Conservation (phyloP, 2,329 filamentous ascomycete genomes). For the Hymenoscyphus scutula region DNA sequence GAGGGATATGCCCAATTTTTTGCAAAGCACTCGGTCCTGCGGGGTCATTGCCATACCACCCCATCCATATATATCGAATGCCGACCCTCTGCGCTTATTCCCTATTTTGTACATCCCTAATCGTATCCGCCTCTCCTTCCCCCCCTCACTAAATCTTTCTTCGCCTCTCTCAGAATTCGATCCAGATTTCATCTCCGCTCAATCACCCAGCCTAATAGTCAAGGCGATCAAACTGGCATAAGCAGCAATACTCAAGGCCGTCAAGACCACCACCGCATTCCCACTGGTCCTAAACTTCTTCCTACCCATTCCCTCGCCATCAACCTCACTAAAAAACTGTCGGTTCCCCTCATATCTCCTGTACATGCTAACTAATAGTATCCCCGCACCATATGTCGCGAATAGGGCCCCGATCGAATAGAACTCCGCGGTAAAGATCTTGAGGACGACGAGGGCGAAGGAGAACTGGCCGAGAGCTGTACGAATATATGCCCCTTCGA, state of each 20-base stretch:
- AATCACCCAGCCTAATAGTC: constrained; percentile 43
- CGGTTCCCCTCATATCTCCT: constrained; percentile 87
- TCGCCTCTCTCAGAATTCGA: background rate
- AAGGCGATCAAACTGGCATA: constrained; percentile 57
- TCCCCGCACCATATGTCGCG: constrained; percentile 82
- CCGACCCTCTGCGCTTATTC: background rate
- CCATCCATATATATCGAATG: background rate
- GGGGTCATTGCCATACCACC: background rate
- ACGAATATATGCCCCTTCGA: constrained; percentile 94
- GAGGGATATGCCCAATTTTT: background rate
- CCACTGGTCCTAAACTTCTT: constrained; percentile 63
- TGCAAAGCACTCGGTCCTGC: background rate
- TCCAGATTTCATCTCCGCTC: constrained; percentile 4
- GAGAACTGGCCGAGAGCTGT: constrained; percentile 94
- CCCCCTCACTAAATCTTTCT: too few species aligned
- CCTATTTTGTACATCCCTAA: too few species aligned
- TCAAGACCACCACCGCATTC: constrained; percentile 59
- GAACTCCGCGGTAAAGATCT: constrained; percentile 96
- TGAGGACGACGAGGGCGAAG: constrained; percentile 89
- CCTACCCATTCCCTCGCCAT: constrained; percentile 42
- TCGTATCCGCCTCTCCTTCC: too few species aligned
- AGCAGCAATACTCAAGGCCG: constrained; percentile 53
- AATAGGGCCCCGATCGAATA: constrained; percentile 96
- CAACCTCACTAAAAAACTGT: constrained; percentile 74
- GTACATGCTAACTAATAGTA: constrained; percentile 80